Base-by-base conservation (phyloP, 129 eudicot species). In the Chrysanthemum seticuspe region DNA sequence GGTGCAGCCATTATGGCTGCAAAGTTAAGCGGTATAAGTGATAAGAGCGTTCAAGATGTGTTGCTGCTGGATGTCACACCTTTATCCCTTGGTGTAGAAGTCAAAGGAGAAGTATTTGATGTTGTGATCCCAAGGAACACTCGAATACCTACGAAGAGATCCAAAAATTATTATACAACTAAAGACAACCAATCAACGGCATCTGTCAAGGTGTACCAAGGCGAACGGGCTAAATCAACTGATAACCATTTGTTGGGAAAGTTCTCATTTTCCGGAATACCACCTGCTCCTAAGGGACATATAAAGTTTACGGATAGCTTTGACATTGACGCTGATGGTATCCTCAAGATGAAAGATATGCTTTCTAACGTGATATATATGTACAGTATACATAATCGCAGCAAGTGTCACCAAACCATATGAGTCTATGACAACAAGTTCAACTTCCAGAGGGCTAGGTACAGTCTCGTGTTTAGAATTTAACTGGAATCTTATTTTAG, bases 381-480 rank as follows among this genome's bases (percentile, higher is more conserved):
- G 92, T 9, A 87, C n/a, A 19, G 84, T 90, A 76, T 93, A 93
- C 81, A 90, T 67, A 3, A 76, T 13, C 4, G 88, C 87, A 13
- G 97, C 98, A 70, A 83, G n/a, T 0, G 91, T 89, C 75, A 82
- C 98, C 84, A 85, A 44, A 44, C 76, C 34, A 64, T 89, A 89
- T 0, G n/a, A n/a, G n/a, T n/a, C n/a, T n/a, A n/a, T n/a, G 98
- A 93, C 50, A 86, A 13, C 76, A 83, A 2, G 25, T 66, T 87
- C 87, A 93, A 74, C 85, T 78, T 81, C 96, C 98, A 89, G 68
- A 93, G n/a, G n/a, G n/a, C n/a, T n/a, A n/a, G n/a, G n/a, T n/a
- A n/a, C n/a, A n/a, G n/a, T n/a, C n/a, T n/a, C n/a, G n/a, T n/a
- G n/a, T n/a, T n/a, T n/a, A n/a, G n/a, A n/a, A n/a, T n/a, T n/a